phyloP scores from a whole-genome alignment of 2,329 filamentous ascomycete species.

The Fusarium duplospermum region DNA sequence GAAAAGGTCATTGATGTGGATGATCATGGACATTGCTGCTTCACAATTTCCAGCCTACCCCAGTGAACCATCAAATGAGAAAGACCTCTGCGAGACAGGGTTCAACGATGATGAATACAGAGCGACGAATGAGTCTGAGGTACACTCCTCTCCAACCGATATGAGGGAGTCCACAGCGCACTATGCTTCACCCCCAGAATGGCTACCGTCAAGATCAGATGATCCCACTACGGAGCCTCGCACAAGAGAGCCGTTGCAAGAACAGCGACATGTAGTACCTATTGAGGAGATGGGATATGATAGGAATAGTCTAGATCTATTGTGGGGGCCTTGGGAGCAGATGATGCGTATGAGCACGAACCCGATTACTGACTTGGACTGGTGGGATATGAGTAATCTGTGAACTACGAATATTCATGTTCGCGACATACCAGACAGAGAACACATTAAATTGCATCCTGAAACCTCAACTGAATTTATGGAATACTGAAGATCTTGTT shows the following conservation, averaged over 20 bases:
- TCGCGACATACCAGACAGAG: neutral
- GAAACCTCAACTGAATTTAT: neutral
- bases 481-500: neutral
- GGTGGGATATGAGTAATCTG: constrained; percentile 31
- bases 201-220: constrained; percentile 3
- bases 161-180: constrained; percentile 34
- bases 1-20: constrained; percentile 24
- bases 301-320: constrained; percentile 1
- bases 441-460: neutral
- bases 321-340: constrained; percentile 35
- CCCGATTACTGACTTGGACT: constrained; percentile 13
- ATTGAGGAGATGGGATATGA: neutral
- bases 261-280: neutral
- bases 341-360: constrained; percentile 7
- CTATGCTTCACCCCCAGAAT: constrained; percentile 28
- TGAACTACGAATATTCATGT: neutral
- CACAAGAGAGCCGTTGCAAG: neutral
- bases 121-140: neutral
- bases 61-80: neutral
- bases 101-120: neutral
- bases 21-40: constrained; percentile 17
- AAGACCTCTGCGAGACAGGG: neutral
- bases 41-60: constrained; percentile 25
- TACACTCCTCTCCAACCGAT: constrained; percentile 7
- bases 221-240: neutral